Base-by-base conservation (phyloP, 1,139 yeast genomes). In the Blastobotrys capitulatus region DNA sequence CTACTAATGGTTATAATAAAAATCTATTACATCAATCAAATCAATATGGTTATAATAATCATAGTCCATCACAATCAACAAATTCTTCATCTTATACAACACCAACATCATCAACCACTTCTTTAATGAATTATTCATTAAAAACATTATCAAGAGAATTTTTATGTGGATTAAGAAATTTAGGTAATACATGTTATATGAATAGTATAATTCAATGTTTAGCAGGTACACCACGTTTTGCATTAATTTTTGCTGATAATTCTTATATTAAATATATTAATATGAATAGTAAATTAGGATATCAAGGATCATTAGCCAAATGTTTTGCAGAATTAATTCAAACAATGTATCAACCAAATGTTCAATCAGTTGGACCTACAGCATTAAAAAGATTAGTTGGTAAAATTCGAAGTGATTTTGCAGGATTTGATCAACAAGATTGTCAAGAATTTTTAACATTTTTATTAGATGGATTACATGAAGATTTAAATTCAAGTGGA, bases 151-250 rank as follows among this genome's bases (percentile, higher is more conserved):
- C 54, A 2, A 25, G 35, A 37, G 64, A 63, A 42, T 63, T 63
- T 43, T 66, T 72, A 12, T 74, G 80, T 8, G 98, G 98, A 0
- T 70, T 92, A 46, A 74, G 76, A 42, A 92, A 92, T 62, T 71
- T 92, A 56, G 98, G 98, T 6, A 92, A 92, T 63, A 86, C 96
- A 0, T 92, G 98, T 65, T 92, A 89, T 65, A 92, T 92, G 97
- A 92, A 92, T 67, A 87, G 96, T 15, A 97, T 97, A 0, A 71
- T 92, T 48, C 98, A 92, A 64, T 92, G 97, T 62, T 70, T 92
- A 46, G 76, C 82, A 0, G 97, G 92, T 62, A 77, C 89, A 10
- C 96, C 96, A 0, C 97, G 89, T 64, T 69, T 92, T 38, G 79
- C 83, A 16, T 75, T 80, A 43, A 92, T 88, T 64, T 92, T 92